Base-by-base conservation (phyloP, 2,329 filamentous ascomycete genomes). In the Fusarium chaquense region DNA sequence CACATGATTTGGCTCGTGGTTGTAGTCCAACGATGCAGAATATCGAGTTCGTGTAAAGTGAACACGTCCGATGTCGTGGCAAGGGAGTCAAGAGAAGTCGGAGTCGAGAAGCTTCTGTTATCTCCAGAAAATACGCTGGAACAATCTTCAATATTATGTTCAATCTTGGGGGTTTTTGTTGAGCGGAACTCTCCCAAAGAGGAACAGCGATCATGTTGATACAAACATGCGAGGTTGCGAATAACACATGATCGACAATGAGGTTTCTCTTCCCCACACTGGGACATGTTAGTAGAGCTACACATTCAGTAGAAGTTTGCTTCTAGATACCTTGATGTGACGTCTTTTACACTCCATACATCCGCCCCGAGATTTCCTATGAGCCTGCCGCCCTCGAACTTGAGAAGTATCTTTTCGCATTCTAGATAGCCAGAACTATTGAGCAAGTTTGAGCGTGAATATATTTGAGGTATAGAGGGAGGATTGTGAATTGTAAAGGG, bases 181-280 rank as follows among this genome's bases (percentile, higher is more conserved):
- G 16, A 3, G 16, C 13, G 38, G 2, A 26, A 11, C 16, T 18
- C 22, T 4, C 13, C 20, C 16, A 24, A 18, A 9, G 22, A 44
- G 15, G 20, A 24, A 22, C 41, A 44, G 22, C 24, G 41, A 26
- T 24, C 15, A 44, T 26, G 22, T 11, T 18, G 41, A 10, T 44
- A 44, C 10, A 44, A 18, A 26, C 41, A 44, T 44, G 22, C 18
- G 15, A 44, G 41, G 41, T 44, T 7, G 5, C 41, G 41, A 26
- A 44, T 44, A 6, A 44, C 9, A 18, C 41, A 44, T 26, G 41
- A 44, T 26, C 41, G 32, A 38, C 30, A 50, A 7, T 24, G 30
- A 33, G 47, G 47, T 12, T 36, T 50, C 16, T 50, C 47, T 38
- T 50, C 47, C 7, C 47, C 47, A 26, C 47, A 50, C 47, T 50